Base-by-base conservation (phyloP, 176 grass and related monocot species). In the Pontederia paniculata region DNA sequence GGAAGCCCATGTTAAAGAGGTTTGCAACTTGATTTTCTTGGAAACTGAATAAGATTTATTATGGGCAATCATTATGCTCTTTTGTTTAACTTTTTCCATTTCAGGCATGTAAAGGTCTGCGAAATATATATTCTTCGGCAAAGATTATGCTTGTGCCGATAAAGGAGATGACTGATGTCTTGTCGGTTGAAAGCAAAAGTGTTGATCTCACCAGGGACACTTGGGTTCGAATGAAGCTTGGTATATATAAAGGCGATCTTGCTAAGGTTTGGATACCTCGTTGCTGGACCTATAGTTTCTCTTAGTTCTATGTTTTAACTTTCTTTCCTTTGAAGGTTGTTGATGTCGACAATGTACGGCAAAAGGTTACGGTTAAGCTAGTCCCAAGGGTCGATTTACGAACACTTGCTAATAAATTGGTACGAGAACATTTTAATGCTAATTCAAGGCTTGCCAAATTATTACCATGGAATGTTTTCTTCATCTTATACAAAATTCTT, bases 1-100 rank as follows among this genome's bases (percentile, higher is more conserved):
- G 43, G 86, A 98, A 77, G 93, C 93, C 63, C 93, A 98, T 74
- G 93, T 98, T 49, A 91, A 84, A 75, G 86, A 98, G 86, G 93
- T 91, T 48, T 71, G 58, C 9, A 51, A 62, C 25, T 31, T 31
- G 25, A 5, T 31, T n/a, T 31, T 60, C 1, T 31, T 31, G 25
- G 5, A 31, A 31, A 31, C 25, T 31, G 25, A 31, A 31, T 31
- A 2, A 5, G 5, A 2, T 31, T 31, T 31, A 5, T 31, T 31
- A 31, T 31, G 25, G 25, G 25, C 5, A 1, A 31, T 5, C 5
- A 5, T n/a, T 2, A 31, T 31, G 25, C 25, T 5, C 1, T 31
- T 31, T 31, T 31, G 25, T 31, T 31, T 31, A 31, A 55, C 50
- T 66, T 66, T 56, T 14, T n/a, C 67, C 49, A 60, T 45, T 66